Evolutionary conservation across 2,329 filamentous ascomycete species (phyloP), one percentile per base, ranked within the genome.

Genomic region (Sporothrix schenckii): DNA sequence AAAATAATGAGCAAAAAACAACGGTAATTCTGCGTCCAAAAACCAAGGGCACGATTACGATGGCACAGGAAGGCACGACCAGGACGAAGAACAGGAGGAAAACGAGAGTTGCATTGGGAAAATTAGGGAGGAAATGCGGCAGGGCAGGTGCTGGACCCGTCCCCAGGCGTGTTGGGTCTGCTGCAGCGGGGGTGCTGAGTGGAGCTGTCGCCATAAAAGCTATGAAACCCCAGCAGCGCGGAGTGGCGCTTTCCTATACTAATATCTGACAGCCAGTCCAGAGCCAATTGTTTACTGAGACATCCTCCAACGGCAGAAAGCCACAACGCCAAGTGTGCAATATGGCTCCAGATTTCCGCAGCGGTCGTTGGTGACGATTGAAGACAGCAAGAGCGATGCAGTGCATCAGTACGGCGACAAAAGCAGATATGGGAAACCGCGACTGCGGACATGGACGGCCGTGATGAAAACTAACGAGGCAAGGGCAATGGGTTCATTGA

Each of bases 71-170:
- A 60, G 67, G 54, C 60, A 52, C 49, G 30, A 14, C 34, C 21
- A 27, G 50, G 49, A 34, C 34, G 49, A 27, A 21, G 41, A 24
- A 27, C 58, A 9, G n/a, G 24, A 44, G 27, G 49, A 47, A 52
- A 21, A 9, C 24, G 41, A 56, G 53, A 30, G 53, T 67, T 67
- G 50, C 65, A 67, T 67, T 67, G 65, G 63, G 50, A 67, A 67
- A 66, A 19, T 39, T 39, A 53, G 41, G 44, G 47, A 66, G 9
- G 44, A 24, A 50, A 66, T 66, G 49, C 27, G 49, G 30, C 41
- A 66, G 30, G 63, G 13, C 24, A 53, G 63, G 27, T 53, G 63
- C 63, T 65, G 61, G 61, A 19, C 11, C 14, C 11, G 41, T 7
- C 21, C 21, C 61, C 63, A 52, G 63, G 47, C 63, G 47, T 66